phyloP scores from a whole-genome alignment of 345 rosid species.

The Eucalyptus curtisii region DNA sequence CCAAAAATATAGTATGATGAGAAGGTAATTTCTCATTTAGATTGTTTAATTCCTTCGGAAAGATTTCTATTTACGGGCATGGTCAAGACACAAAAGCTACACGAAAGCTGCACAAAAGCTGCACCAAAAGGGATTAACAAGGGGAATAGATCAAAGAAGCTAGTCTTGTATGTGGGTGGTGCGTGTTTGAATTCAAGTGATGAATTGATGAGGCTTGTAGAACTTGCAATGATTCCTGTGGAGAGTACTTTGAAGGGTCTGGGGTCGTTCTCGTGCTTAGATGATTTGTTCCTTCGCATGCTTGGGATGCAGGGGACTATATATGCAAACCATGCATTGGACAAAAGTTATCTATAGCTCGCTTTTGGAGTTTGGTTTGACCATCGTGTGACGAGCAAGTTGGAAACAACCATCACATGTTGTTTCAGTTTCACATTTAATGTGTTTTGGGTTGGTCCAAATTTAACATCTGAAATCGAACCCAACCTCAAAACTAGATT shows the following conservation, averaged over 20 bases:
- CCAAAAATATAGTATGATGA: too few species aligned
- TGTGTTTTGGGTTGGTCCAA: too few species aligned
- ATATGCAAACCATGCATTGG: constrained; percentile 80
- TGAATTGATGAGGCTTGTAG: constrained; percentile 71
- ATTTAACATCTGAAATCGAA: too few species aligned
- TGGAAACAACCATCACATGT: background rate
- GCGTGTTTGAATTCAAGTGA: constrained; percentile 90
- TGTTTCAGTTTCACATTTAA: background rate
- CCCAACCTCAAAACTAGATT: too few species aligned
- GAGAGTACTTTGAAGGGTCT: constrained; percentile 98
- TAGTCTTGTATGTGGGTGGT: constrained; percentile 93
- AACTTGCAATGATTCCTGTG: constrained; percentile 80
- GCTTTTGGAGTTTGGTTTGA: constrained; percentile 52
- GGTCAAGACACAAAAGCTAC: too few species aligned
- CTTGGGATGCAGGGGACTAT: constrained; percentile 99
- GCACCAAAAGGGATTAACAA: too few species aligned
- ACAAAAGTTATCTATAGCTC: constrained; percentile 69
- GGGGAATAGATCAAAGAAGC: constrained; percentile 18
- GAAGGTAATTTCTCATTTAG: too few species aligned
- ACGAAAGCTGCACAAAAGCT: too few species aligned
- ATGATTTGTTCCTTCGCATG: constrained; percentile 69
- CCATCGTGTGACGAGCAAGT: too few species aligned
- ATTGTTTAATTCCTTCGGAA: too few species aligned
- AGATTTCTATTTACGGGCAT: too few species aligned
- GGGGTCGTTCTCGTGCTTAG: constrained; percentile 48